Evolutionary conservation across 2,329 filamentous ascomycete species (phyloP), one percentile per base, ranked within the genome.

Genomic region (Epicoccum nigrum): DNA sequence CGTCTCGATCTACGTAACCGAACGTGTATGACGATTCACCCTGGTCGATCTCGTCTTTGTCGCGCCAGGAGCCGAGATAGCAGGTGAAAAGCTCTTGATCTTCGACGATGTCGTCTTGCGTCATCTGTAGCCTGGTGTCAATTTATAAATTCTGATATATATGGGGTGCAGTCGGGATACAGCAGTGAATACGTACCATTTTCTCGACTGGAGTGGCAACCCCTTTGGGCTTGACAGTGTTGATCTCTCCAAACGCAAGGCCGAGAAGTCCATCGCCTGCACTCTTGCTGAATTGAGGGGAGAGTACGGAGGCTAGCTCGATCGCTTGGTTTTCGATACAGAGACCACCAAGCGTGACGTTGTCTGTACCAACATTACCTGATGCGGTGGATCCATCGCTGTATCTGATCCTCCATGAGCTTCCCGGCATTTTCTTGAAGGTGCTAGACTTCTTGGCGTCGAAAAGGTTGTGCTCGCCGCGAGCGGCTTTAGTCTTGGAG

Each of bases 1-100:
- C 79, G n/a, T 81, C 79, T 57, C 86, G 66, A 62, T 90, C 87
- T 63, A 90, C 86, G 69, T 79, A 87, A 16, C 88, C 88, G 58
- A 90, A 90, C 1, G 87, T 90, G 74, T 87, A 90, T 75, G 89
- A 90, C 0, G 71, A 51, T 42, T 79, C 71, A 32, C 79, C 77
- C 27, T 74, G 65, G 45, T 78, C 72, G 4, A 63, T 65, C 49
- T 76, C 67, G 50, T 76, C 62, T 30, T 67, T 63, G 62, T 86
- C 82, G 37, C 80, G 75, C 72, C 79, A 76, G 60, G 80, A 79
- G 57, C 84, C 84, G 37, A 89, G 78, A 49, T 84, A 84, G 16
- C 79, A 83, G 0, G 86, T 88, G 73, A 89, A 89, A 6, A 89
- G 76, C 63, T 84, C 77, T 2, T 79, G 66, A 0, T 38, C 49